phyloP scores from a whole-genome alignment of 2,329 filamentous ascomycete species.

The Xylaria hypoxylon region DNA sequence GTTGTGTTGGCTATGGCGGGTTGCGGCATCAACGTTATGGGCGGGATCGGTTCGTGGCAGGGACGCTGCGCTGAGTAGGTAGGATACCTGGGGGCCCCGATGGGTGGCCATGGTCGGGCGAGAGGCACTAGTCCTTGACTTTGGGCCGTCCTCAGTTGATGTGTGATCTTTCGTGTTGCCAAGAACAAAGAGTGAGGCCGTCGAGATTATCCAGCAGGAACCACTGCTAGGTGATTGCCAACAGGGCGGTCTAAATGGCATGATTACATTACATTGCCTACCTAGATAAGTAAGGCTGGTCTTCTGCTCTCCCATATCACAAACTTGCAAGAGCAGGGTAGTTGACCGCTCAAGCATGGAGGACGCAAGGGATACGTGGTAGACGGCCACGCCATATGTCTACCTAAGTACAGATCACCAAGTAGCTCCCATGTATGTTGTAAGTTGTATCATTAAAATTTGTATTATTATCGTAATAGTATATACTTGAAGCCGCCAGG shows the following conservation, averaged over 20 bases:
- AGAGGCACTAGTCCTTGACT: slow-evolving; percentile 26
- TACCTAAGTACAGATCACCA: slow-evolving; percentile 6
- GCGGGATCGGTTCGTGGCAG: slow-evolving; percentile 37
- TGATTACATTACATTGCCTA: slow-evolving; percentile 17
- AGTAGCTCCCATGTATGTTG: slow-evolving; percentile 7
- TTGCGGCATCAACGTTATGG: slow-evolving; percentile 36
- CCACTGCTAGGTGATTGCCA: slow-evolving; percentile 14
- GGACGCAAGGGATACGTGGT: slow-evolving; percentile 23
- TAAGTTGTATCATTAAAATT: not conserved
- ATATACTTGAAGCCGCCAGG: slow-evolving; percentile 11
- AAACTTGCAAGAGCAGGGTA: not conserved
- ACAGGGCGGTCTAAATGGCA: not conserved
- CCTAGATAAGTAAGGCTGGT: slow-evolving; percentile 6
- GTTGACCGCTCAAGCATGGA: not conserved
- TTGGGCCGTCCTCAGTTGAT: slow-evolving; percentile 3
- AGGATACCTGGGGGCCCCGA: slow-evolving; percentile 27
- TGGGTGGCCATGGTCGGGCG: slow-evolving; percentile 34
- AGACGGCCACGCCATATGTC: not conserved
- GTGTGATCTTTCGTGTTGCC: slow-evolving; percentile 15
- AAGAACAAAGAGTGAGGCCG: slow-evolving; percentile 20
- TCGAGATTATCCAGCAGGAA: slow-evolving; percentile 15
- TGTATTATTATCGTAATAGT: not conserved
- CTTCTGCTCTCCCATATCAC: not conserved
- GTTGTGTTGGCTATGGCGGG: slow-evolving; percentile 29
- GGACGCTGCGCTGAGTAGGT: slow-evolving; percentile 23